phyloP scores from a whole-genome alignment of 2,329 filamentous ascomycete species.

The Xylaria sp. region DNA sequence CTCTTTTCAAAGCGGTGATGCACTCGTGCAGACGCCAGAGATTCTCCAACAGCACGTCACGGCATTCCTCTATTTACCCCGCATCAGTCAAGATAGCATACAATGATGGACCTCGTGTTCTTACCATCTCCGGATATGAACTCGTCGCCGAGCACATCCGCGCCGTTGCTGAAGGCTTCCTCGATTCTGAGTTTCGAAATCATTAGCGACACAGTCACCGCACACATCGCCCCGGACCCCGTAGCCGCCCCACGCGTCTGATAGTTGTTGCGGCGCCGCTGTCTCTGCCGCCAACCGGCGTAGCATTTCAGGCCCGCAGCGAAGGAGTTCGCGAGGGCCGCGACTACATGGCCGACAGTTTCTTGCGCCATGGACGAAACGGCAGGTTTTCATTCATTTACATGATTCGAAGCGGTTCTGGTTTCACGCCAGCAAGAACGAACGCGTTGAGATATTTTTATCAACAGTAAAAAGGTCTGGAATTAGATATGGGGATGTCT shows the following conservation, averaged over 20 bases:
- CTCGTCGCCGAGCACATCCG: slow-evolving; percentile 49
- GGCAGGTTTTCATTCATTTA: slow-evolving; percentile 13
- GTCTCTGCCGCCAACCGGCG: slow-evolving; percentile 50
- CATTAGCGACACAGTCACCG: slow-evolving; percentile 50
- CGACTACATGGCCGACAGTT: slow-evolving; percentile 46
- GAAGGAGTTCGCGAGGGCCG: slow-evolving; percentile 48
- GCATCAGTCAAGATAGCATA: not conserved
- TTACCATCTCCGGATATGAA: slow-evolving; percentile 52
- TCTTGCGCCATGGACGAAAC: slow-evolving; percentile 42
- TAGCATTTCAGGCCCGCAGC: slow-evolving; percentile 49
- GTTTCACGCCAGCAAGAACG: not conserved
- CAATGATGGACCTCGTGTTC: not conserved
- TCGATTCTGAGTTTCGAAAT: slow-evolving; percentile 47
- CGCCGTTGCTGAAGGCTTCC: slow-evolving; percentile 49
- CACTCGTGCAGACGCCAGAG: slow-evolving; percentile 46
- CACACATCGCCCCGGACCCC: slow-evolving; percentile 40
- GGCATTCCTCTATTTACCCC: slow-evolving; percentile 43
- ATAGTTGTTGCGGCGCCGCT: slow-evolving; percentile 51
- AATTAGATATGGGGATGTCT: not conserved
- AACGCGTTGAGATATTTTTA: not conserved
- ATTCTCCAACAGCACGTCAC: slow-evolving; percentile 45
- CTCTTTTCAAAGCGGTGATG: slow-evolving; percentile 44
- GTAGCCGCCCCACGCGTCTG: slow-evolving; percentile 31
- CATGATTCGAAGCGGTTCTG: slow-evolving; percentile 5
- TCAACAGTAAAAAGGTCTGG: not conserved